Conservation (phyloP, 169 alveolate genomes). For the Cryptosporidium xiaoi region DNA sequence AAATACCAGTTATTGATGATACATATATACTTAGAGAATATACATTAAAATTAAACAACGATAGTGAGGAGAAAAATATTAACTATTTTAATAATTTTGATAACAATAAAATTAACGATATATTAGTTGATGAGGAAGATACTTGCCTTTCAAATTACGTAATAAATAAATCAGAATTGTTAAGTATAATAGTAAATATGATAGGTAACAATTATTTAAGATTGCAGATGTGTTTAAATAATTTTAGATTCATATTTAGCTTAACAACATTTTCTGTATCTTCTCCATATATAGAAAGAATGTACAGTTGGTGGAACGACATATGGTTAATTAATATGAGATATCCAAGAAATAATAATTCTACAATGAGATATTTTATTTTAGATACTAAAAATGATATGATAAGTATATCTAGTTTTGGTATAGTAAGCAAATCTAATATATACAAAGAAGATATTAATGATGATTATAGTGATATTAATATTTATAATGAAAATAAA, state of each 20-base stretch:
- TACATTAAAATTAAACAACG: neutral
- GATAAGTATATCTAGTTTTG: constrained; percentile 43
- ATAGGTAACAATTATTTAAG: constrained; percentile 29
- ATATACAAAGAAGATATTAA: neutral
- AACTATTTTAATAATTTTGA: neutral
- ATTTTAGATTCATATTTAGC: constrained; percentile 67
- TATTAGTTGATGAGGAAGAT: constrained; percentile 15
- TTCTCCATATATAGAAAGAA: constrained; percentile 35
- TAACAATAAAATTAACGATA: neutral
- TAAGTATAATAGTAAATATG: constrained; percentile 17
- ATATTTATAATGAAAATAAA: neutral
- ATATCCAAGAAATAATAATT: constrained; percentile 45
- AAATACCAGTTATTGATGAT: constrained; percentile 62
- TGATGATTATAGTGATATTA: neutral
- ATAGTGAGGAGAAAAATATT: neutral
- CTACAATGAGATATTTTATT: constrained; percentile 69
- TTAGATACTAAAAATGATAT: constrained; percentile 37
- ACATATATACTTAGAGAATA: constrained; percentile 29
- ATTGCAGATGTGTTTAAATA: constrained; percentile 9
- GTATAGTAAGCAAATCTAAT: neutral
- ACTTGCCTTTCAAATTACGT: constrained; percentile 18
- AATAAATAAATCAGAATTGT: constrained; percentile 27
- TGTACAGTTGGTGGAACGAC: constrained; percentile 67
- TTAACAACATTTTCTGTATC: constrained; percentile 54
- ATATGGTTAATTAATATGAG: constrained; percentile 62